phyloP scores from a whole-genome alignment of 352 stramenopile genomes.

The Phytophthora foliorum region DNA sequence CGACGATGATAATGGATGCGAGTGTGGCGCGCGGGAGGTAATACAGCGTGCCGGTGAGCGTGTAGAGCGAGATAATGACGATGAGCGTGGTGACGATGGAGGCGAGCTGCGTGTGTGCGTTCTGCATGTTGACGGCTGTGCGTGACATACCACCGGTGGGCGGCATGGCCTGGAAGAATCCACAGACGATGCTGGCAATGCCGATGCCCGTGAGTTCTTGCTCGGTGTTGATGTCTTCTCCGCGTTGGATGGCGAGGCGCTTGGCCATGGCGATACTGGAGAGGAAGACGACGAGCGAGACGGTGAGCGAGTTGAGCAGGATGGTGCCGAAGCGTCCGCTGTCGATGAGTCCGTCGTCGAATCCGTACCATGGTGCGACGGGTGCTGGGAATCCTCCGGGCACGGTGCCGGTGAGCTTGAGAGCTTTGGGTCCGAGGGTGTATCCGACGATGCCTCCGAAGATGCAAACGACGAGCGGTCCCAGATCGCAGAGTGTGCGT shows the following conservation, averaged over 20 bases:
- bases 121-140: conserved; percentile 92
- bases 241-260: conserved; percentile 73
- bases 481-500: conserved; percentile 61
- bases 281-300: conserved; percentile 89
- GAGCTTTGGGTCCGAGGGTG: conserved; percentile 55
- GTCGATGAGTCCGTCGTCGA: conserved; percentile 49
- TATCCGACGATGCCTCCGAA: conserved; percentile 66
- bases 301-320: conserved; percentile 65
- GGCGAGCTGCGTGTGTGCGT: conserved; percentile 83
- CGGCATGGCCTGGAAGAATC: conserved; percentile 89
- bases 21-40: conserved; percentile 84
- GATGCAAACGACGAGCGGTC: conserved; percentile 79
- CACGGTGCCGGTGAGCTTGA: conserved; percentile 78
- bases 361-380: conserved; percentile 57
- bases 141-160: conserved; percentile 86
- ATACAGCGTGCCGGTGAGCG: conserved; percentile 87
- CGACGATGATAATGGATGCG: conserved; percentile 91
- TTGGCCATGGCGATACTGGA: conserved; percentile 92
- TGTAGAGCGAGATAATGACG: conserved; percentile 86
- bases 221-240: conserved; percentile 70
- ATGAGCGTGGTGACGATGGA: conserved; percentile 85
- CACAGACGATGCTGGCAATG: conserved; percentile 82
- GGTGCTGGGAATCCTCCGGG: conserved; percentile 68
- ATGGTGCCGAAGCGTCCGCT: conserved; percentile 58
- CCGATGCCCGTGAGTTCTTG: conserved; percentile 92